phyloP scores from a whole-genome alignment of 2,329 filamentous ascomycete species.

The Sphaerostilbella broomeana region DNA sequence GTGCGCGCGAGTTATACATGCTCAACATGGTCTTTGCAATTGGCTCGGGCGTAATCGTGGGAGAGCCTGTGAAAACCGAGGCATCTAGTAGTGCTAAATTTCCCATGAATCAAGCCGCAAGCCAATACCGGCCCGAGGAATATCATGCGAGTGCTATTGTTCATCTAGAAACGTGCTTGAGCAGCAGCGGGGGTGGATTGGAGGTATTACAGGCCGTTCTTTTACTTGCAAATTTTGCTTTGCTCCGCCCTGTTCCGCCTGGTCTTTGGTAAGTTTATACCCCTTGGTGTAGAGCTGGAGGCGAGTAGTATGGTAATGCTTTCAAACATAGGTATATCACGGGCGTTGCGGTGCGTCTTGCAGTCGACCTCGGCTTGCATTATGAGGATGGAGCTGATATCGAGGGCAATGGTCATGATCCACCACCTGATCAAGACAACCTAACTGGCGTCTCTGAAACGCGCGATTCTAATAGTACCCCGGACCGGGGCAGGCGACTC shows the following conservation, averaged over 20 bases:
- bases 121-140: constrained; percentile 74
- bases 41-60: constrained; percentile 86
- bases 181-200: constrained; percentile 77
- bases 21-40: constrained; percentile 97
- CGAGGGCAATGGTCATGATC: constrained; percentile 51
- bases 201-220: constrained; percentile 93
- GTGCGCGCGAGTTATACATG: constrained; percentile 80
- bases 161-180: constrained; percentile 81
- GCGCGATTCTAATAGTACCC: constrained; percentile 25
- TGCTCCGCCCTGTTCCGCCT: constrained; percentile 84
- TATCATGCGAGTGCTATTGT: constrained; percentile 94
- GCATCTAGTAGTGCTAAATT: constrained; percentile 28
- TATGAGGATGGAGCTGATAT: constrained; percentile 76
- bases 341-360: constrained; percentile 82
- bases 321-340: constrained; percentile 89
- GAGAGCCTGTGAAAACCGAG: constrained; percentile 48
- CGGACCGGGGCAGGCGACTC: constrained; percentile 61
- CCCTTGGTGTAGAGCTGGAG: no score
- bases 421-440: constrained; percentile 28
- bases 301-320: no score
- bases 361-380: constrained; percentile 85
- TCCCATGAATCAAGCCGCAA: constrained; percentile 25
- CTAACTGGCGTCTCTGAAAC: constrained; percentile 25
- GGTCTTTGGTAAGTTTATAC: constrained; percentile 71
- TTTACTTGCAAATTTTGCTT: constrained; percentile 81